Evolutionary conservation across 2,329 filamentous ascomycete genomes (phyloP).

Genomic region (Beauveria brongniartii): DNA sequence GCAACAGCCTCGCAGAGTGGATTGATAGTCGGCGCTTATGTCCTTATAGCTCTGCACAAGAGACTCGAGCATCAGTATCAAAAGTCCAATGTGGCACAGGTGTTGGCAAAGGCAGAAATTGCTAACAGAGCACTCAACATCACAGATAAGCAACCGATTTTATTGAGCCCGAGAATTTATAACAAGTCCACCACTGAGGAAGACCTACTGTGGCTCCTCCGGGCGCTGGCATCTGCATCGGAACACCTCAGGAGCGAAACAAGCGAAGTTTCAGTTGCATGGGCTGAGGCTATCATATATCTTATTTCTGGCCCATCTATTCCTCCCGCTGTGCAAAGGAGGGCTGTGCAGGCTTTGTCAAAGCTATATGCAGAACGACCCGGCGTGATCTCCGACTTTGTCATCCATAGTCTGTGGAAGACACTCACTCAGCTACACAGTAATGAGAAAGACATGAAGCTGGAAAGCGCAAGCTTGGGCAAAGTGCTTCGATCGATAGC

Average conservation of each 20-base stretch:
- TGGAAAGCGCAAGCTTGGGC: conserved; percentile 56
- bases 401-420: conserved; percentile 70
- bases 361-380: conserved; percentile 55
- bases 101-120: conserved; percentile 51
- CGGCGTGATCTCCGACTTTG: conserved; percentile 47
- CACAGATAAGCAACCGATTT: conserved; percentile 78
- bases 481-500: conserved; percentile 56
- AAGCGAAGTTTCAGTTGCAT: conserved; percentile 50
- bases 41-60: conserved; percentile 59
- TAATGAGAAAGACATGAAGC: conserved; percentile 72
- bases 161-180: conserved; percentile 79
- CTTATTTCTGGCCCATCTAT: conserved; percentile 57
- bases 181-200: conserved; percentile 67
- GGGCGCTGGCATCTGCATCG: conserved; percentile 58
- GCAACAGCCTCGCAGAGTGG: conserved; percentile 73
- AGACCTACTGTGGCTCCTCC: conserved; percentile 70
- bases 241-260: conserved; percentile 42
- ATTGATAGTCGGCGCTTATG: conserved; percentile 70
- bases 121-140: conserved; percentile 57
- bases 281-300: conserved; percentile 83
- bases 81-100: conserved; percentile 35
- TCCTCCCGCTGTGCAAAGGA: conserved; percentile 54
- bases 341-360: conserved; percentile 54
- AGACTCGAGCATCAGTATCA: conserved; percentile 46
- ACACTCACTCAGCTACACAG: conserved; percentile 62